A percentile compares a stretch with the other conserved stretches of the same genome.
Evolutionary conservation across 345 rosid genomes (phyloP).

Genomic region (Cardamine chenopodiifolia): DNA sequence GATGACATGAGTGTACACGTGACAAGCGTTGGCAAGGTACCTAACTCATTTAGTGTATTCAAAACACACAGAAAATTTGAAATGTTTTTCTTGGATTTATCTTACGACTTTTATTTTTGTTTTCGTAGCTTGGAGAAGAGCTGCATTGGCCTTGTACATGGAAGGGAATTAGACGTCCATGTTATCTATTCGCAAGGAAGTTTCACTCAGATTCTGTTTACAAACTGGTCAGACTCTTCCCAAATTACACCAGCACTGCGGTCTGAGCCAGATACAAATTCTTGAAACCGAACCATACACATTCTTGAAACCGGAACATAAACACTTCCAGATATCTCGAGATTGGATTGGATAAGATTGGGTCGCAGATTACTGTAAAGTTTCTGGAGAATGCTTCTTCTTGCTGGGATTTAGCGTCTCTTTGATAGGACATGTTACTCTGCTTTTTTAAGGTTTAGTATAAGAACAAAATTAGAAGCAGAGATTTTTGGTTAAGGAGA

Average conservation of each 20-base stretch:
- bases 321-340: constrained; percentile 17
- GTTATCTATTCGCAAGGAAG: constrained; percentile 94
- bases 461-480: constrained; percentile 25
- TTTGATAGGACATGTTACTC: constrained; percentile 20
- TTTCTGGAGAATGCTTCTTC: constrained; percentile 23
- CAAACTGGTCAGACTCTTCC: constrained; percentile 69
- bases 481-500: constrained; percentile 21
- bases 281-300: constrained; percentile 28
- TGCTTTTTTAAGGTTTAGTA: constrained; percentile 21
- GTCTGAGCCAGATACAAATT: constrained; percentile 44
- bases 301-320: constrained; percentile 31
- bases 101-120: neutral
- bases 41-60: neutral
- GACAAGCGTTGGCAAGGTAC: constrained; percentile 74
- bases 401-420: constrained; percentile 15
- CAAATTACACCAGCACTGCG: constrained; percentile 61
- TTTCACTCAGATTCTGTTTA: constrained; percentile 72
- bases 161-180: constrained; percentile 93
- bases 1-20: constrained; percentile 73
- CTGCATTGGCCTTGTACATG: constrained; percentile 70
- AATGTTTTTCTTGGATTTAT: neutral
- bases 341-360: constrained; percentile 8
- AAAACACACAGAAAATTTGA: constrained; percentile 3
- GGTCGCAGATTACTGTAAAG: constrained; percentile 29
- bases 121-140: constrained; percentile 58